A percentile compares a stretch with the other conserved stretches of the same genome.
These are phyloP conservation scores for Naganishia vishniacii DNA, from an alignment of 768 basidiomycete genomes.

Conservation along the genomic window DNA sequence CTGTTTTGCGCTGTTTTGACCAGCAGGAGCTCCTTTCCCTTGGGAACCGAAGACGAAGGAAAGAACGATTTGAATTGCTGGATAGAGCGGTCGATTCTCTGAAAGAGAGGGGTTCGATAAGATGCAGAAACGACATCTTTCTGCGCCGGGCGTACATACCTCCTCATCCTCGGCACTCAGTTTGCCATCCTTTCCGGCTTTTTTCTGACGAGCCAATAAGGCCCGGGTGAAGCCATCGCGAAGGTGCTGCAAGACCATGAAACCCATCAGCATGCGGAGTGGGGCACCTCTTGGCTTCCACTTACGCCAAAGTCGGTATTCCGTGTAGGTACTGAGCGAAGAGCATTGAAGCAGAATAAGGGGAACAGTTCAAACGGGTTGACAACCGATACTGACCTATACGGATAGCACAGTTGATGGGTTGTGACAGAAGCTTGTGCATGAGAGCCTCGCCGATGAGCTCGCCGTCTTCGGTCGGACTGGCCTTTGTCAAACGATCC, in stretches of 20 bases:
- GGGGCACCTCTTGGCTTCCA: constrained; percentile 4
- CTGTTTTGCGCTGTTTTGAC: constrained; percentile 36
- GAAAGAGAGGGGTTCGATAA: background rate
- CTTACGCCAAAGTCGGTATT: constrained; percentile 47
- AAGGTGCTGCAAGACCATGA: constrained; percentile 40
- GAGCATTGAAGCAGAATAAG: background rate
- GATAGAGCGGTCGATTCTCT: constrained; percentile 42
- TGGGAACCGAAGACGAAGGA: constrained; percentile 40
- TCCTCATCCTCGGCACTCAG: constrained; percentile 42
- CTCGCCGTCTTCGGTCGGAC: constrained; percentile 21
- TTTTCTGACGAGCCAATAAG: constrained; percentile 48
- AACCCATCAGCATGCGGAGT: background rate
- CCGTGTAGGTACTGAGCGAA: constrained; percentile 45
- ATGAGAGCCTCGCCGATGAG: constrained; percentile 43
- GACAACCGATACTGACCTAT: too few relatives aligned
- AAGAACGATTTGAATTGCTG: constrained; percentile 48
- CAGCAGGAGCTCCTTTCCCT: constrained; percentile 46
- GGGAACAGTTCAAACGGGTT: too few relatives aligned
- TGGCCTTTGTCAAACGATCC: background rate
- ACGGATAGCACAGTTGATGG: constrained; percentile 42
- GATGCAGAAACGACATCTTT: too few relatives aligned
- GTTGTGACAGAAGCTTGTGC: constrained; percentile 38
- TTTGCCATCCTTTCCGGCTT: constrained; percentile 35
- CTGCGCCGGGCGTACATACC: constrained; percentile 35
- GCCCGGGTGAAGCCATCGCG: constrained; percentile 51